A percentile compares a stretch with the other conserved stretches of the same genome.
These are phyloP conservation scores for Cutaneotrichosporon cavernicola DNA, from an alignment of 1,284 basidiomycete species.

Conservation along the genomic window DNA sequence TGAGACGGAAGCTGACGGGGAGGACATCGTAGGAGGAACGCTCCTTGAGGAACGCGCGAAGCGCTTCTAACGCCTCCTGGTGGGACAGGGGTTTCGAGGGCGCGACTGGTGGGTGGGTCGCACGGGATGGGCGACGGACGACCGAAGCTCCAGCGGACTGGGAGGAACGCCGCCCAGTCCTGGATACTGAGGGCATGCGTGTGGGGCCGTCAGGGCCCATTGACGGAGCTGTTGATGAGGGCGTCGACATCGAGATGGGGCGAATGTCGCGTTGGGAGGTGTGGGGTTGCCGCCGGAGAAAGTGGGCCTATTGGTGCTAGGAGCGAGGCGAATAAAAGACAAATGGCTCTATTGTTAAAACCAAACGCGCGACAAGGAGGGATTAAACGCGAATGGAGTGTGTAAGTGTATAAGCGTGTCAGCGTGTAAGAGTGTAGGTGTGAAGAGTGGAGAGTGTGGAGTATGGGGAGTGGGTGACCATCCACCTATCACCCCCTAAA, in stretches of 20 bases:
- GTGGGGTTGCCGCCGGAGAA: background rate
- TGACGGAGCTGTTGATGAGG: background rate
- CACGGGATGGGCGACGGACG: conserved; percentile 43
- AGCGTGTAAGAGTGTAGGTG: too few species aligned
- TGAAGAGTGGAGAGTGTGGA: background rate
- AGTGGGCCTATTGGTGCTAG: background rate
- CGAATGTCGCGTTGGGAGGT: background rate
- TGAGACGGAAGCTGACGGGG: conserved; percentile 91
- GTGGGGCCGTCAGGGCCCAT: conserved; percentile 7
- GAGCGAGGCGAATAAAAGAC: background rate
- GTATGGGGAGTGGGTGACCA: background rate
- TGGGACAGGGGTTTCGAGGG: conserved; percentile 55
- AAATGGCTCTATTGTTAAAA: background rate
- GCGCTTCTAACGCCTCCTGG: conserved; percentile 70
- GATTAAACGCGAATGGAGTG: background rate
- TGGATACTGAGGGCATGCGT: conserved; percentile 23
- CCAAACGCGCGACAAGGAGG: background rate
- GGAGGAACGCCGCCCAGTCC: conserved; percentile 19
- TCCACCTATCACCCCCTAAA: background rate
- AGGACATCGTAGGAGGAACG: conserved; percentile 92
- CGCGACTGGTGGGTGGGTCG: conserved; percentile 40
- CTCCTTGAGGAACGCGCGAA: conserved; percentile 78
- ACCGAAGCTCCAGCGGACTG: conserved; percentile 27
- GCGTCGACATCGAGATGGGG: conserved; percentile 14
- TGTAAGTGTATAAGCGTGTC: too few species aligned